Evolutionary conservation across 805 yeast species (phyloP), one percentile per base, ranked within the genome.

Genomic region (Candida dajiaensis): DNA sequence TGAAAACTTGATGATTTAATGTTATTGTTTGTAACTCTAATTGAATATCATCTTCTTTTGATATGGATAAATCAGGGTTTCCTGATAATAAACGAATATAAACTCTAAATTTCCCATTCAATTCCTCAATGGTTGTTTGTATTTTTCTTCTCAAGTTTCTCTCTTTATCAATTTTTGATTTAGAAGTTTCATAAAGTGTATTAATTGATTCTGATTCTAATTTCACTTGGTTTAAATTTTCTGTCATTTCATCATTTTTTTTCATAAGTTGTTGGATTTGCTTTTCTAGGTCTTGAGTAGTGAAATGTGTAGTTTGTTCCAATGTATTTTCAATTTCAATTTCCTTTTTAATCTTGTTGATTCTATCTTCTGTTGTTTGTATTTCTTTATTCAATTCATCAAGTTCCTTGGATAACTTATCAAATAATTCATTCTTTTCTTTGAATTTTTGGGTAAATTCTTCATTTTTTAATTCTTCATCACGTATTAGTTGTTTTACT

Each of bases 81-180:
- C 19, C 13, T 16, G 46, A 38, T 3, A 22, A 3, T 5, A 46
- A 11, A 6, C 44, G 46, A 3, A 55, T 31, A 43, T 57, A 57
- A 0, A 57, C 61, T 16, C 74, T 56, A 5, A 68, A 55, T 21
- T 56, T 58, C 1, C 71, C 71, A 20, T 56, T 50, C 22, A 63
- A 44, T 45, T 70, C 72, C 44, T 68, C 69, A 16, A 79, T 78
- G 1, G 77, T 67, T 52, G 77, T 76, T 56, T 78, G 81, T 36
- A 79, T 57, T 10, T 68, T 64, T 51, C 74, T 65, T 47, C 74
- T 64, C 26, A 72, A 65, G 5, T 53, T 55, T 28, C 62, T 63
- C 50, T 72, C 74, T 28, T 62, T 64, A 18, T 63, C 60, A 35
- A 65, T 50, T 49, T 69, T 72, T 3, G 49, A 55, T 18, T 49